phyloP scores from a whole-genome alignment of 2,329 filamentous ascomycete genomes.

The Aspergillus clavatus region DNA sequence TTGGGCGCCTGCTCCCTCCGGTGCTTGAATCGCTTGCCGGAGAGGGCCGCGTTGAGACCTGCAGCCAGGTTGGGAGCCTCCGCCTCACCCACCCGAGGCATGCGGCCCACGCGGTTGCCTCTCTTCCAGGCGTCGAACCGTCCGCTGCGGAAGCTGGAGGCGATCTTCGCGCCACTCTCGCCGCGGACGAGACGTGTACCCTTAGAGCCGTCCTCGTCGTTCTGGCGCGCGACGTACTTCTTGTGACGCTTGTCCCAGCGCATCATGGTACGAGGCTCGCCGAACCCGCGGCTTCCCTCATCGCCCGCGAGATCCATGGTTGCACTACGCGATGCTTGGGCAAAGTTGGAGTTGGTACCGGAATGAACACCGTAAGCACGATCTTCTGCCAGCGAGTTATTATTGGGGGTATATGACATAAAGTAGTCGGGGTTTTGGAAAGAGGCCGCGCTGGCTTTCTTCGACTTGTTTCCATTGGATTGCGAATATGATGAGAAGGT shows the following conservation, averaged over 20 bases:
- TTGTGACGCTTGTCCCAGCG: constrained; percentile 96
- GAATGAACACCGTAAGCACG: constrained; percentile 90
- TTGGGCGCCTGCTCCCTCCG: constrained; percentile 85
- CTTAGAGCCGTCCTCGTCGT: constrained; percentile 89
- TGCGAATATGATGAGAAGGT: constrained; percentile 61
- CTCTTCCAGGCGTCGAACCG: constrained; percentile 91
- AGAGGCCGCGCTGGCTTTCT: constrained; percentile 49
- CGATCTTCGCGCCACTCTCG: constrained; percentile 93
- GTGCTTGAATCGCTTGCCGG: constrained; percentile 69
- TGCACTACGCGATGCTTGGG: constrained; percentile 77
- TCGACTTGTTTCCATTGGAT: constrained; percentile 46
- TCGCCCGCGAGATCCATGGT: constrained; percentile 93
- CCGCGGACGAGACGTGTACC: constrained; percentile 73
- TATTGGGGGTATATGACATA: constrained; percentile 90
- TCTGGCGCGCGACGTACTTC: constrained; percentile 87
- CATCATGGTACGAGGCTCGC: constrained; percentile 69
- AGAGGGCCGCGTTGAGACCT: constrained; percentile 32
- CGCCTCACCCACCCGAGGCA: constrained; percentile 77
- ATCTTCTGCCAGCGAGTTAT: constrained; percentile 77
- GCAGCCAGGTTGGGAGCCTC: constrained; percentile 50
- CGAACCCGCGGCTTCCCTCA: constrained; percentile 72
- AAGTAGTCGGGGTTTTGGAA: constrained; percentile 86
- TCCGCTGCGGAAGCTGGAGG: constrained; percentile 86
- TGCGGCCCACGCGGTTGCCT: constrained; percentile 70
- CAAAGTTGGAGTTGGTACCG: constrained; percentile 70